Evolutionary conservation across 768 basidiomycete species (phyloP), one percentile per base, ranked within the genome.

Genomic region (Boletus pseudo-olivaceus): DNA sequence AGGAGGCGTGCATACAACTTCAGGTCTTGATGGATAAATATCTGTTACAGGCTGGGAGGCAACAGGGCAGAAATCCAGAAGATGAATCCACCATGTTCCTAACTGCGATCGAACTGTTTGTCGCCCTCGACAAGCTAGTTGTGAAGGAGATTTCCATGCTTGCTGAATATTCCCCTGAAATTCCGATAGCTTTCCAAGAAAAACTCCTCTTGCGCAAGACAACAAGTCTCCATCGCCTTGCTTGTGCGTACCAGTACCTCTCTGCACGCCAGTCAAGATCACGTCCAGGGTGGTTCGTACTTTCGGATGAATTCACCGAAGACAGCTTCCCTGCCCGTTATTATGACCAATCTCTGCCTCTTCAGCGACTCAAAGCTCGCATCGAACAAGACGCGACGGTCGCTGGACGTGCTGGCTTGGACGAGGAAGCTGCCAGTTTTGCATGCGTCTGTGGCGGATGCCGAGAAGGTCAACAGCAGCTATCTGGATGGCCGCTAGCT

Each of bases 111-210:
- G 75, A 50, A 63, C 55, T 23, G 2, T 23, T 23, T 23, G 23
- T 23, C 23, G 23, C 23, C 2, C 23, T 23, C 23, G 23, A 23
- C 23, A 23, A 23, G 35, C 32, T 68, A 4, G 23, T 23, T 23
- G 23, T 23, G 23, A 2, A 4, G 23, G 23, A 23, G 23, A 60
- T 63, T 19, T 63, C 72, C 26, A 51, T 73, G 9, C 42, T 75
- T 3, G 51, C 35, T 9, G 57, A 72, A 9, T 74, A 69, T 38
- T 64, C 65, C 2, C 73, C 72, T 1, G 71, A 70, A 38, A 56
- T 73, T 10, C 56, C 66, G 2, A 19, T 33, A 4, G 4, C 30
- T 6, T 41, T 64, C 26, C 50, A 66, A 12, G 63, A 68, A 14
- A 30, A 39, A 3, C 44, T 74, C 3, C 48, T 71, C 4, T 47